Evolutionary conservation across 1,284 basidiomycete species (phyloP).

Genomic region (Stygiomarasmius scandens): DNA sequence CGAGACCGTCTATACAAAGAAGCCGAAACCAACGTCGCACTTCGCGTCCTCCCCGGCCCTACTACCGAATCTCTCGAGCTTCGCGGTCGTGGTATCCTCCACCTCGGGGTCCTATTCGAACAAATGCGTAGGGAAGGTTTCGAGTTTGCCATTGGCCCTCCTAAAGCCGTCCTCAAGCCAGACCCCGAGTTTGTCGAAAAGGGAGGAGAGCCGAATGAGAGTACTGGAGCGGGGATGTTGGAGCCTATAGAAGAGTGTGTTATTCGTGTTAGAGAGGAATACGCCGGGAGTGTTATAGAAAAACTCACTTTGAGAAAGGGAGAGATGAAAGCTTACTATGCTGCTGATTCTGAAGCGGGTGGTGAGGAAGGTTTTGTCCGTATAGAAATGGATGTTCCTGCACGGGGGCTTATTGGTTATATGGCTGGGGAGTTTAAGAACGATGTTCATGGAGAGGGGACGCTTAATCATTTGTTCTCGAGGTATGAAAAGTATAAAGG

Average conservation of each 20-base stretch:
- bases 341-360: constrained; percentile 24
- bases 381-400: constrained; percentile 49
- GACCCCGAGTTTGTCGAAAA: constrained; percentile 32
- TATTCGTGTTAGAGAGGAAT: constrained; percentile 44
- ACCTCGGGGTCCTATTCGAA: constrained; percentile 50
- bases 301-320: constrained; percentile 51
- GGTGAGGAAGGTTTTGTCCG: constrained; percentile 41
- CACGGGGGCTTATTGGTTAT: constrained; percentile 48
- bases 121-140: constrained; percentile 49
- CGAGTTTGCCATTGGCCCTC: constrained; percentile 45
- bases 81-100: constrained; percentile 49
- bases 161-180: constrained; percentile 50
- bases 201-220: background rate
- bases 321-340: constrained; percentile 47
- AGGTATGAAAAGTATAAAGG: constrained; percentile 45
- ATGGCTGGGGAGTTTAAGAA: constrained; percentile 54
- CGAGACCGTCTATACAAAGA: constrained; percentile 49
- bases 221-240: constrained; percentile 30
- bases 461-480: constrained; percentile 52
- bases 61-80: constrained; percentile 50
- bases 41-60: constrained; percentile 48
- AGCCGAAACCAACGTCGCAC: constrained; percentile 49
- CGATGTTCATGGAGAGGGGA: constrained; percentile 52
- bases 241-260: constrained; percentile 49
- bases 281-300: constrained; percentile 46